Conservation (phyloP, 768 basidiomycete species). For the Mycena venus region DNA sequence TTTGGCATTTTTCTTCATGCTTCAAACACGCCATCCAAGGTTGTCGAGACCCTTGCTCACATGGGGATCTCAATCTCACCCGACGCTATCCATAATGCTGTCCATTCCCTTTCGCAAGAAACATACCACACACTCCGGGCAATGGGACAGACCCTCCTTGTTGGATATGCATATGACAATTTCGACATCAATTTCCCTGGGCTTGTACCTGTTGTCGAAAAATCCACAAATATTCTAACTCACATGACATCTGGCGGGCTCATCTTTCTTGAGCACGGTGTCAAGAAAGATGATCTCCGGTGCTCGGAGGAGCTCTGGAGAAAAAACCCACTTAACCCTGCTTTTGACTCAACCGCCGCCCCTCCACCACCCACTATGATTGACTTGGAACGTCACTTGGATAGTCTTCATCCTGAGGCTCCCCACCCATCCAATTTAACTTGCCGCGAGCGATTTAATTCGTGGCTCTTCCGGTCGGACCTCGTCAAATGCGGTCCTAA, state of each 20-base stretch:
- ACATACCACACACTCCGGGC: slow-evolving; percentile 26
- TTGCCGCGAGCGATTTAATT: slow-evolving; percentile 39
- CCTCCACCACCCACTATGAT: slow-evolving; percentile 21
- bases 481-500: slow-evolving; percentile 42
- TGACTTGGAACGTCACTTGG: slow-evolving; percentile 33
- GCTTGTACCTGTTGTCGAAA: slow-evolving; percentile 46
- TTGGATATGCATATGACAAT: slow-evolving; percentile 56
- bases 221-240: slow-evolving; percentile 36
- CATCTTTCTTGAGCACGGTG: slow-evolving; percentile 42
- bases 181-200: slow-evolving; percentile 54
- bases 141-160: slow-evolving; percentile 41
- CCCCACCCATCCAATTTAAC: slow-evolving; percentile 33
- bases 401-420: slow-evolving; percentile 35
- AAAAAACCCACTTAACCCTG: slow-evolving; percentile 40
- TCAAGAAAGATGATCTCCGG: slow-evolving; percentile 41
- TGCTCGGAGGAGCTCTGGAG: slow-evolving; percentile 51
- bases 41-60: slow-evolving; percentile 44
- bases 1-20: slow-evolving; percentile 41
- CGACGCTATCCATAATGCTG: slow-evolving; percentile 37
- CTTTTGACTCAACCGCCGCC: background rate
- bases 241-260: slow-evolving; percentile 51
- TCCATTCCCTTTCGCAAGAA: slow-evolving; percentile 41
- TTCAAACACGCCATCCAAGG: slow-evolving; percentile 39
- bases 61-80: slow-evolving; percentile 45
- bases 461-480: slow-evolving; percentile 43